A percentile compares a stretch with the other conserved stretches of the same genome.
Conservation (phyloP, 75 land plant genomes). For the Chamaecyparis obtusa region DNA sequence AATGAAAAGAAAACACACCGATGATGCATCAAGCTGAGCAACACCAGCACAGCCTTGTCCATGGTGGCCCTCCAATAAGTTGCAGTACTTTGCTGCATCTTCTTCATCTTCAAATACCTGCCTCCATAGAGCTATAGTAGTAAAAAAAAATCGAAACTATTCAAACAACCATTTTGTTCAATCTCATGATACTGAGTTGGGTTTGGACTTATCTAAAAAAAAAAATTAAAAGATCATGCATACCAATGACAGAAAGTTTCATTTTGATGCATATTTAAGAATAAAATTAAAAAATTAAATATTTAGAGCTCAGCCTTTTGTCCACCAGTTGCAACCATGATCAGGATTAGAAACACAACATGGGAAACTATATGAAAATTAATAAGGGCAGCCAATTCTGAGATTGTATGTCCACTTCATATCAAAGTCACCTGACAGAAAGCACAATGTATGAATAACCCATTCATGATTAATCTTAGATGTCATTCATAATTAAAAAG, state of each 20-base stretch:
- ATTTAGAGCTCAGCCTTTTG: not conserved
- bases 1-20: slow-evolving; percentile 33
- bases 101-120: slow-evolving; percentile 77
- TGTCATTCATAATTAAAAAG: not conserved
- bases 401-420: not conserved
- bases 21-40: slow-evolving; percentile 74
- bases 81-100: slow-evolving; percentile 66
- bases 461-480: not conserved
- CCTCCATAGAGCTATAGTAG: not conserved
- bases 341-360: not conserved
- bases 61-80: slow-evolving; percentile 48
- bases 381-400: not conserved
- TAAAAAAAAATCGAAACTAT: not conserved
- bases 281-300: not conserved
- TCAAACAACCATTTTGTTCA: not conserved
- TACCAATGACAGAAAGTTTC: not conserved
- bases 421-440: not conserved
- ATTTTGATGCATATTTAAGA: not conserved
- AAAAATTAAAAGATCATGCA: not conserved
- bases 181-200: not conserved
- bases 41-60: slow-evolving; percentile 78
- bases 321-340: not conserved
- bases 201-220: not conserved
- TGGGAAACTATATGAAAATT: not conserved
- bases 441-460: not conserved